Evolutionary conservation across 192 early-diverging fungal species (phyloP), one percentile per base, ranked within the genome.

Genomic region (Entomortierella beljakovae): DNA sequence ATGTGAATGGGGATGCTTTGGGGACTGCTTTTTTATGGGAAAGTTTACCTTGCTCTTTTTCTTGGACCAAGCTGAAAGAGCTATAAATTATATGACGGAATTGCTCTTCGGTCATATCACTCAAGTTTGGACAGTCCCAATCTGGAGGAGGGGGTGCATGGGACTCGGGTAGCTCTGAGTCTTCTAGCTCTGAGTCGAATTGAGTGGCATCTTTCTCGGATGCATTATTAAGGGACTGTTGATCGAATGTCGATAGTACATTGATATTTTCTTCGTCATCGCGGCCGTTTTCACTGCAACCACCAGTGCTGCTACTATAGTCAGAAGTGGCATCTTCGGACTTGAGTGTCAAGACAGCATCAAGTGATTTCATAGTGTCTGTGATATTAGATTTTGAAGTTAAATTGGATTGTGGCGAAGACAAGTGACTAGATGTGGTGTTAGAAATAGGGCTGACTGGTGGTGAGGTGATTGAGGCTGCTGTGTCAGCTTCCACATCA

Each of bases 31-130:
- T 13, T 43, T 9, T 9, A 18, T 18, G 9, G 9, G 42, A 43
- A 29, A 62, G 53, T 37, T 34, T 75, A 75, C 72, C 58, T 34
- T 64, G 72, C 3, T 75, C 72, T 53, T 75, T 75, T 64, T 75
- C 72, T 57, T 75, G 72, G 65, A 77, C 59, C 9, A 68, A 43
- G 25, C 69, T 66, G 2, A 58, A 69, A 1, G 74, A 60, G 15
- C 58, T 61, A 25, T 77, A 66, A 7, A 77, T 31, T 28, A 79
- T 26, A 61, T 70, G 52, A 26, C 75, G 67, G 38, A 79, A 55
- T 3, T 64, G 66, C 29, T 57, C 37, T 25, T 57, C 55, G 48
- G 55, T 46, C n/a, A 77, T 23, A 15, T 52, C 59, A 42, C 53
- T 66, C 8, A 77, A 51, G 23, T 61, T 66, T 66, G 69, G 63